Evolutionary conservation across 2,329 filamentous ascomycete genomes (phyloP), one percentile per base, ranked within the genome.

Genomic region (Talaromyces sp.): DNA sequence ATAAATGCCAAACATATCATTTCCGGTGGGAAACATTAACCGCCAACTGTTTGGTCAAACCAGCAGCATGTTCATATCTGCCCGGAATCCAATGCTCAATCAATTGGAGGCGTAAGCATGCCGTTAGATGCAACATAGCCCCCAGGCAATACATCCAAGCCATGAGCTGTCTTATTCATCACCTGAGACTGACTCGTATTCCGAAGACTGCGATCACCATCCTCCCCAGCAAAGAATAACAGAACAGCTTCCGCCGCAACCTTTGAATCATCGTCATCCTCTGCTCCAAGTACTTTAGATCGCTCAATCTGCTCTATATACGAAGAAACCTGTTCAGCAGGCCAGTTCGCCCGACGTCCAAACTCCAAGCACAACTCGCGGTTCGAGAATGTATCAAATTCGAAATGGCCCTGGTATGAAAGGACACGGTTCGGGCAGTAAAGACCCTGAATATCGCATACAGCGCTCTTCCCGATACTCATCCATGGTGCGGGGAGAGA

Each of bases 401-500:
- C 68, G 24, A 69, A 70, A 41, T 71, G 68, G 0, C 68, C 68
- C 16, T 71, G 68, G 33, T 65, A 68, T 1, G 67, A 63, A n/a
- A 71, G 47, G 3, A 70, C 60, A 6, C 68, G 60, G 6, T 54
- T 58, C 0, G 63, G 66, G 29, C 63, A 49, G 27, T 69, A 70
- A 3, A 71, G 42, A 6, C 68, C 68, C 41, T 71, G 68, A 4
- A 69, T 62, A 1, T 64, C 52, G 33, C 65, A 71, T 8, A 49
- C 47, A 1, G 53, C 48, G 11, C 65, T 70, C 22, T 48, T 57
- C 1, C 68, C 68, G 4, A 71, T 57, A 40, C 61, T 70, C 20
- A 68, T 49, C 68, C 68, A 71, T 1, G 65, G 65, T 1, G 54
- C 20, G 0, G 68, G 67, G 4, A 69, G 54, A 1, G 48, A 36